Evolutionary conservation across 1,139 yeast genomes (phyloP), one percentile per base, ranked within the genome.

Genomic region (Zygoascus meyerae): DNA sequence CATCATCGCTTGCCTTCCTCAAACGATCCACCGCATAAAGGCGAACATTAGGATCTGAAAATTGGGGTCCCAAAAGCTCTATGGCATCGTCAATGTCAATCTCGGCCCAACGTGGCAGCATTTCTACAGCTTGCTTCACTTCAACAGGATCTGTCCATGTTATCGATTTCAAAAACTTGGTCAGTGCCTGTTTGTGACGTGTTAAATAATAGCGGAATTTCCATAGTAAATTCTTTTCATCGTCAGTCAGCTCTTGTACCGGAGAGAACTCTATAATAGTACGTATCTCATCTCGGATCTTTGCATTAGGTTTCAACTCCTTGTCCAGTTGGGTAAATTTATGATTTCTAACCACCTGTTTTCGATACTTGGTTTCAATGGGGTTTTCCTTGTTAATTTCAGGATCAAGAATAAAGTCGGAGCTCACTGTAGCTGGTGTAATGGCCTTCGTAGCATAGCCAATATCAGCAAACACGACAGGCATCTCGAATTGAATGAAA

Each of bases 41-140:
- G 41, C 97, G 70, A 18, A 80, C 85, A 48, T 74, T 72, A 10
- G 70, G 68, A 56, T 73, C 75, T 55, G 62, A 71, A 51, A 80
- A 90, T 48, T 77, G 78, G 14, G 86, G 86, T 11, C 97, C 87
- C 39, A 92, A 69, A 12, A 92, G 69, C 61, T 92, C 98, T 48
- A 92, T 71, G 0, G 97, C 95, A 65, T 92, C 97, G 46, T 92
- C 96, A 32, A 92, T 83, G 54, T 87, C 95, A 48, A 87, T 82
- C 55, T 83, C 86, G 12, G 84, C 86, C 83, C 83, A 79, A 39
- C 70, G 64, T 29, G 74, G 71, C 48, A 79, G 64, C 42, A 79
- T 57, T 47, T 77, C 81, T 47, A 87, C 76, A 5, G 89, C 92
- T 63, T 87, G 95, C 44, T 72, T 76, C 21, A 85, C 77, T 66